Percentiles rank a stretch among this genome's conserved stretches.
Conservation (phyloP, 495 filamentous ascomycete genomes). For the Penicillium tannophilum region DNA sequence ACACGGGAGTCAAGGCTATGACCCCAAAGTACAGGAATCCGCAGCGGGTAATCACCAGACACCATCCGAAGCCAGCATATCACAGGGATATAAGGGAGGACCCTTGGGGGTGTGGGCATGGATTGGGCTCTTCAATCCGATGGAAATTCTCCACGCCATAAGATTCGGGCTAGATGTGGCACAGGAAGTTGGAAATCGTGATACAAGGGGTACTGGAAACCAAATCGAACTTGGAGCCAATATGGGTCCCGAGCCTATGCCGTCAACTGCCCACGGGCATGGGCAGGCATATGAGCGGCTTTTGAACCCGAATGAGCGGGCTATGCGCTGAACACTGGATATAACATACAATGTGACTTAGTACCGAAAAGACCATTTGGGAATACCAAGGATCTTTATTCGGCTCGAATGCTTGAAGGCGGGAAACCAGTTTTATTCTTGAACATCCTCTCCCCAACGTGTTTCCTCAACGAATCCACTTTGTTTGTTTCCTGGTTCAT, state of each 20-base stretch:
- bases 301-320: not conserved
- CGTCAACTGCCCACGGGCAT: not conserved
- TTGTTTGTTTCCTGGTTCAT: slow-evolving; percentile 1
- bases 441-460: not conserved
- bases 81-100: slow-evolving; percentile 16
- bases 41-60: not conserved
- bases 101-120: slow-evolving; percentile 17
- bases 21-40: not conserved
- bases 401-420: not conserved
- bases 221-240: not conserved
- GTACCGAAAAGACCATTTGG: no score
- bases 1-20: not conserved
- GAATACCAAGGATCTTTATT: not conserved
- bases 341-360: not conserved
- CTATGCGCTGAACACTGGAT: not conserved
- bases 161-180: slow-evolving; percentile 6
- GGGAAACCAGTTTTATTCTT: not conserved
- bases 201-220: not conserved
- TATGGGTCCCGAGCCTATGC: not conserved
- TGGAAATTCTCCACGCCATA: slow-evolving; percentile 17
- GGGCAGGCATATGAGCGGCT: not conserved
- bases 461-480: not conserved
- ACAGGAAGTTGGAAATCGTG: not conserved
- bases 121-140: slow-evolving; percentile 14
- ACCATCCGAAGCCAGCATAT: no score